Conservation (phyloP, 805 yeast genomes). For the Starmerella geochares region DNA sequence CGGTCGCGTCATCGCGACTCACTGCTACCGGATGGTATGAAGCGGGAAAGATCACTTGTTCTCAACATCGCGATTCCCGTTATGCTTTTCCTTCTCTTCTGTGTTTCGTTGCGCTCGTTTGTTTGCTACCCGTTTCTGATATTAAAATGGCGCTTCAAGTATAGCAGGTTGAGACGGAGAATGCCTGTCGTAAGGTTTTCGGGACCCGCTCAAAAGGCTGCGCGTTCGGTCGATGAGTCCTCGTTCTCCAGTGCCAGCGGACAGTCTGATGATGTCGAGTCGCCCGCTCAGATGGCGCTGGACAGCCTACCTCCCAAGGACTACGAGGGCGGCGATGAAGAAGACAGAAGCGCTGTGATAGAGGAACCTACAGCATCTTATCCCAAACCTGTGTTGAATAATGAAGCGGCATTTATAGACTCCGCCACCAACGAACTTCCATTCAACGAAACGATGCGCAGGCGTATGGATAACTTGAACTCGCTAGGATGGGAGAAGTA, state of each 20-base stretch:
- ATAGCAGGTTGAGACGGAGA: not conserved
- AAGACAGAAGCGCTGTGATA: not conserved
- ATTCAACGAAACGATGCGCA: constrained; percentile 8
- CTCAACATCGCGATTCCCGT: not conserved
- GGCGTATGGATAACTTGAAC: constrained; percentile 48
- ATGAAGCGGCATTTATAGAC: constrained; percentile 7
- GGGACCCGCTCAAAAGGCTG: not conserved
- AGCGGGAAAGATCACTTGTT: not conserved
- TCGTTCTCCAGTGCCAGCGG: not conserved
- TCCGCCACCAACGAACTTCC: not conserved
- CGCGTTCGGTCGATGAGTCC: not conserved
- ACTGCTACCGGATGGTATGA: not conserved
- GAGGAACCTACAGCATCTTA: not conserved
- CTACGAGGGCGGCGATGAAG: not conserved
- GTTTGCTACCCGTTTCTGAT: not conserved
- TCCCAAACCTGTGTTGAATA: not conserved
- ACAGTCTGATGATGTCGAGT: not conserved
- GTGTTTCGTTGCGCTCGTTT: not conserved
- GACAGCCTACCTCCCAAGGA: not conserved
- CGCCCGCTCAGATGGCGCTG: not conserved
- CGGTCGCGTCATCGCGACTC: not conserved
- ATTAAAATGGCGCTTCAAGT: not conserved
- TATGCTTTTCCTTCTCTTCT: not conserved
- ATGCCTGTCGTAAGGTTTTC: not conserved
- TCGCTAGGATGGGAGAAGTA: constrained; percentile 63